These are phyloP conservation scores for Fimicolochytrium jonesii DNA, from an alignment of 192 early-diverging fungal species.

Conservation along the genomic window DNA sequence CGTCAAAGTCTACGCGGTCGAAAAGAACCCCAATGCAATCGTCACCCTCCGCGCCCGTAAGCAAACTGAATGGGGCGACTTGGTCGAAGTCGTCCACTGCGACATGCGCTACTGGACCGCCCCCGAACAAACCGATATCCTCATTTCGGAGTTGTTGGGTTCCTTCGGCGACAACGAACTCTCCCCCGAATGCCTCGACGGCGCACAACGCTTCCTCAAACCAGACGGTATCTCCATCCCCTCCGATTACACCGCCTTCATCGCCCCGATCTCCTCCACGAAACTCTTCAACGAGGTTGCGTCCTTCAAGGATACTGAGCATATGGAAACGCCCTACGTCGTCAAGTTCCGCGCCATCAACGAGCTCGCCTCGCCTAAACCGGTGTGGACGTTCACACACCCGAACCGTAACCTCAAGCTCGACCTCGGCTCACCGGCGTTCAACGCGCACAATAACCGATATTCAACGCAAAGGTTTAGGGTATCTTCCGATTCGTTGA, in stretches of 20 bases:
- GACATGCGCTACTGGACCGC: slow-evolving; percentile 88
- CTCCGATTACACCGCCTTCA: slow-evolving; percentile 73
- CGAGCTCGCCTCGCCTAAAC: slow-evolving; percentile 62
- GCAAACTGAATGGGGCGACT: slow-evolving; percentile 68
- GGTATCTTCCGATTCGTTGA: slow-evolving; percentile 48
- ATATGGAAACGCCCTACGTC: slow-evolving; percentile 94
- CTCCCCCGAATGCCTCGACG: slow-evolving; percentile 97
- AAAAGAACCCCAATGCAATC: slow-evolving; percentile 96
- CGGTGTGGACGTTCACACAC: slow-evolving; percentile 81
- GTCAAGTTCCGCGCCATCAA: slow-evolving; percentile 84
- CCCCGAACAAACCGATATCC: slow-evolving; percentile 76
- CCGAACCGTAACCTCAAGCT: slow-evolving; percentile 29
- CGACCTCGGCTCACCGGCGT: slow-evolving; percentile 39
- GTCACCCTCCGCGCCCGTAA: slow-evolving; percentile 78
- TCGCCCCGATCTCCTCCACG: slow-evolving; percentile 82
- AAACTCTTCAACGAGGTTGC: slow-evolving; percentile 74
- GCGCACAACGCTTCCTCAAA: slow-evolving; percentile 76
- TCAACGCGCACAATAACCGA: slow-evolving; percentile 75
- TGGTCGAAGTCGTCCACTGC: slow-evolving; percentile 75
- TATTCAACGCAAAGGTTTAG: slow-evolving; percentile 53
- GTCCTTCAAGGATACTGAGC: slow-evolving; percentile 56
- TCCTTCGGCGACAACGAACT: slow-evolving; percentile 99
- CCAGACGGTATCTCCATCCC: slow-evolving; percentile 89
- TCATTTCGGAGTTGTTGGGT: slow-evolving; percentile 94
- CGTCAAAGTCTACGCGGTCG: slow-evolving; percentile 79